Base-by-base conservation (phyloP, 306 rosid species). In the Oemleria cerasiformis region DNA sequence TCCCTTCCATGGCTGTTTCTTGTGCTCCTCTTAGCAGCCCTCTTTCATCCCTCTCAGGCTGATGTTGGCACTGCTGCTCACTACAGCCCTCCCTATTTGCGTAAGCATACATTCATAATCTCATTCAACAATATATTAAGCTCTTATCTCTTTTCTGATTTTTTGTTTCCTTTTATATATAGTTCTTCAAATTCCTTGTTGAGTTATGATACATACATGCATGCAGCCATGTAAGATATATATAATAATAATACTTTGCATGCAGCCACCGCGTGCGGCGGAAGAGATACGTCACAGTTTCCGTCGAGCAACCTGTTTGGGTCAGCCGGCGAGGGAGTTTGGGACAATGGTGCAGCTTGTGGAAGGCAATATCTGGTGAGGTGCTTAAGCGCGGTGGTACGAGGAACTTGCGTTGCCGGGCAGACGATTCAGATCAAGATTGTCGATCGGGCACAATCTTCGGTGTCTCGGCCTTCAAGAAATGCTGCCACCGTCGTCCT, bases 291-390 rank as follows among this genome's bases (percentile, higher is more conserved):
- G 5, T 72, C 82, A 0, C 65, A 81, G 70, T 88, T 88, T 10
- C 96, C 94, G 2, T 53, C 92, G 0, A 83, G 49, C 84, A 84
- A 83, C 78, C 25, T 90, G 80, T 90, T 92, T 6, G 98, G 75
- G 12, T 57, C 96, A 0, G 98, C 92, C 0, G 96, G 98, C 2
- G 98, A 88, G 19, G 96, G 91, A 5, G 79, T 88, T 65, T 92
- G 96, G 98, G 96, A 92, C 78, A 92, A 90, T 40, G 98, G 98
- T 0, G 96, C 98, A 0, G 89, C 98, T 0, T 90, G 98, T 25
- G 98, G 96, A 40, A 85, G 96, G 63, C 71, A 70, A 36, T 92
- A 90, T 63, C 43, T 67, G 74, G 96, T 90, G 74, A 76, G 92
- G 38, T 92, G 98, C 76, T 75, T 88, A 14, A 86, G 98, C 34